Evolutionary conservation across 805 yeast species (phyloP).

Genomic region (Cyberlindnera suaveolens): DNA sequence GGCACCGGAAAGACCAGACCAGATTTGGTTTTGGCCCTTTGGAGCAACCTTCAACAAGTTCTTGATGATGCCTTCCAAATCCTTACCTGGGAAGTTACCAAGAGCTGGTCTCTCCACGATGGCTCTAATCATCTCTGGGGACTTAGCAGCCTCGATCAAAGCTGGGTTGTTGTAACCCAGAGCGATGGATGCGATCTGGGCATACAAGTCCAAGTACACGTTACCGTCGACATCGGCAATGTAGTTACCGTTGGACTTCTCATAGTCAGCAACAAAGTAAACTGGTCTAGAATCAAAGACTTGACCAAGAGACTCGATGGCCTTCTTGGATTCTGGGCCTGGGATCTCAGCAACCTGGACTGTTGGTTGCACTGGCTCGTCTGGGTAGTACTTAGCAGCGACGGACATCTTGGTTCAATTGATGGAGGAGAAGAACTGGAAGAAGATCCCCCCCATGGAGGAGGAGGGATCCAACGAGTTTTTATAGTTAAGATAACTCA

Average conservation of each 20-base stretch:
- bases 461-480: background rate
- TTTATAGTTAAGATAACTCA: background rate
- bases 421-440: background rate
- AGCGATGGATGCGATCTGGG: constrained; percentile 81
- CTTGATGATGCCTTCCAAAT: constrained; percentile 47
- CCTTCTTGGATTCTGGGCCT: constrained; percentile 62
- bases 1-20: constrained; percentile 81
- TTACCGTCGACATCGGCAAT: constrained; percentile 79
- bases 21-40: constrained; percentile 64
- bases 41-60: constrained; percentile 62
- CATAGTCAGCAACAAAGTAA: constrained; percentile 71
- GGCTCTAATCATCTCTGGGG: constrained; percentile 66
- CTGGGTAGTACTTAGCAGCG: constrained; percentile 59
- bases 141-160: constrained; percentile 58
- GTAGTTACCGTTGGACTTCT: constrained; percentile 72
- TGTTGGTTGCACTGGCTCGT: constrained; percentile 70
- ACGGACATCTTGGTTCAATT: constrained; percentile 29
- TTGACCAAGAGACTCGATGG: constrained; percentile 46
- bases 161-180: constrained; percentile 84
- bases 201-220: constrained; percentile 64
- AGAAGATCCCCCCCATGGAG: background rate
- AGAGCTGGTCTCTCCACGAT: constrained; percentile 79
- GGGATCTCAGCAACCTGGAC: constrained; percentile 59
- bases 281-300: constrained; percentile 70
- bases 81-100: constrained; percentile 74